phyloP scores from a whole-genome alignment of 1,284 basidiomycete genomes.

The Marasmius tenuissimus region DNA sequence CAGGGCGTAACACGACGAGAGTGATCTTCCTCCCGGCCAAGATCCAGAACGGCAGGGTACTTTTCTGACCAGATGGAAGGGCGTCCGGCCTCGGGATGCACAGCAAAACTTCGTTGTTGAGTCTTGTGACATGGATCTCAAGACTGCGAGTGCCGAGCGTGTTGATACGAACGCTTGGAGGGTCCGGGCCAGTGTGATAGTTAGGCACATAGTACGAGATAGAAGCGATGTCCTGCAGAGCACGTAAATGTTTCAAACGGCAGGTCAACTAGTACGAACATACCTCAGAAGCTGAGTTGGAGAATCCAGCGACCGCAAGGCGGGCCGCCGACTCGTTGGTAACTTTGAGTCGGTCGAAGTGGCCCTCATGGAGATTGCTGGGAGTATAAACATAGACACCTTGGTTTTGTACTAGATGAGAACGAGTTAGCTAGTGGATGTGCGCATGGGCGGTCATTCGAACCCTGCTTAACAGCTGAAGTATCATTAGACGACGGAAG shows the following conservation, averaged over 20 bases:
- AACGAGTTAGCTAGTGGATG: no score
- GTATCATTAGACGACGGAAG: no score
- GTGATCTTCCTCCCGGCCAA: slow-evolving; percentile 22
- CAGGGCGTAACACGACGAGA: slow-evolving; percentile 23
- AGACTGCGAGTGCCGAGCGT: no score
- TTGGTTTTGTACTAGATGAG: no score
- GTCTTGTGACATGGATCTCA: slow-evolving; percentile 17
- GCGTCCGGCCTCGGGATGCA: slow-evolving; percentile 20
- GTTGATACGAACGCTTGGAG: slow-evolving; percentile 20
- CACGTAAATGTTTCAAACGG: neutral
- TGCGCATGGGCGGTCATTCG: no score
- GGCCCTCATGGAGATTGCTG: no score
- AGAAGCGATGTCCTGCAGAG: slow-evolving; percentile 26
- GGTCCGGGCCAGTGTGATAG: slow-evolving; percentile 25
- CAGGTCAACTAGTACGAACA: neutral
- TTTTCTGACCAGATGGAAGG: neutral
- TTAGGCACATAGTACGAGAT: slow-evolving; percentile 33
- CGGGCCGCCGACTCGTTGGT: slow-evolving; percentile 25
- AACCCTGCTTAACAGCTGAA: no score
- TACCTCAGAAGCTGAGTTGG: neutral
- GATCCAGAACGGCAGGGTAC: slow-evolving; percentile 20
- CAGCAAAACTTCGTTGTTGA: slow-evolving; percentile 26
- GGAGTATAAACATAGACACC: no score
- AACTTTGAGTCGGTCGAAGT: no score
- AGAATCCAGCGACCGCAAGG: slow-evolving; percentile 22